Percentiles rank a stretch among this genome's conserved stretches.
phyloP scores from a whole-genome alignment of 345 rosid genomes.

The Pelargonium nanum region DNA sequence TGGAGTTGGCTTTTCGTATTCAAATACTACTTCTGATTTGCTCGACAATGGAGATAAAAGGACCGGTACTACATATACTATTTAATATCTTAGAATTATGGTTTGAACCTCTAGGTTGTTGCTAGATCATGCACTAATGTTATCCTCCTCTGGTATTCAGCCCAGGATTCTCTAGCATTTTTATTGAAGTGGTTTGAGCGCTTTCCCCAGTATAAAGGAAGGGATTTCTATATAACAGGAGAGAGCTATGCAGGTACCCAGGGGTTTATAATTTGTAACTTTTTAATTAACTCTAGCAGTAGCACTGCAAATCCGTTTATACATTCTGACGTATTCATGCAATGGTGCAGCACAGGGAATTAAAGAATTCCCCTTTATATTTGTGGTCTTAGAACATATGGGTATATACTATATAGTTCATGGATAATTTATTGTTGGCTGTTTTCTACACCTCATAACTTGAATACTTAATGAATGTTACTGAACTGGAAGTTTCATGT shows the following conservation, averaged over 20 bases:
- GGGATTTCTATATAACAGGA: slow-evolving; percentile 78
- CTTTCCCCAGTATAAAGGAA: slow-evolving; percentile 74
- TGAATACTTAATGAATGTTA: too few species aligned
- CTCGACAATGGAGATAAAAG: slow-evolving; percentile 32
- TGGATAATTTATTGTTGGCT: too few species aligned
- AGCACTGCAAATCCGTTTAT: background rate
- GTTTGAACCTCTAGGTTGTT: background rate
- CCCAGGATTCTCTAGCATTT: slow-evolving; percentile 62
- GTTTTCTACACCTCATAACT: too few species aligned
- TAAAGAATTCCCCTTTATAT: too few species aligned
- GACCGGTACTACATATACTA: slow-evolving; percentile 41
- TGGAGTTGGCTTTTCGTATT: slow-evolving; percentile 89
- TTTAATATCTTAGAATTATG: slow-evolving; percentile 10
- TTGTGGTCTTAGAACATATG: too few species aligned
- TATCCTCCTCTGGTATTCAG: slow-evolving; percentile 30
- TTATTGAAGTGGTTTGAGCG: slow-evolving; percentile 82
- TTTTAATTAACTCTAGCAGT: too few species aligned
- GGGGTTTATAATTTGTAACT: background rate
- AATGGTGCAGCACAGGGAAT: too few species aligned
- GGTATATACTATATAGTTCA: too few species aligned
- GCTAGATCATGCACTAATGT: slow-evolving; percentile 5
- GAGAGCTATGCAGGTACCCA: slow-evolving; percentile 84
- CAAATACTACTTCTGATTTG: slow-evolving; percentile 63
- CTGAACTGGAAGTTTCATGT: too few species aligned
- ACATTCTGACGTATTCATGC: too few species aligned